phyloP scores from a whole-genome alignment of 2,329 filamentous ascomycete genomes.

The Cercospora sesami region DNA sequence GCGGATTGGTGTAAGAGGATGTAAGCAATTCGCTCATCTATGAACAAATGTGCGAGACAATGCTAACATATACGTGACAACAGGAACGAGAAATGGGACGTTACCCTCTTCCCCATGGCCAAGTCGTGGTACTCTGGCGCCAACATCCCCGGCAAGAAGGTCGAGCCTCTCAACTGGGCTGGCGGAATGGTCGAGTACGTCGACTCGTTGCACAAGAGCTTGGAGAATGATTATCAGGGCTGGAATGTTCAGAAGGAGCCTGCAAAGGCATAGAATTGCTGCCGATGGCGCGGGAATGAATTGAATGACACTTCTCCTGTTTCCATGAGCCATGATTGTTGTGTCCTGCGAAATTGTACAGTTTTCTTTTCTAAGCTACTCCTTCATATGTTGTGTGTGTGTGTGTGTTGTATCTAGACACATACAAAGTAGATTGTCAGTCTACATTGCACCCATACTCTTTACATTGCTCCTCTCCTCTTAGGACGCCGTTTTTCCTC shows the following conservation, averaged over 20 bases:
- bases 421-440: no score
- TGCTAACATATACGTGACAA: slow-evolving; percentile 18
- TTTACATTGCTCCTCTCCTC: no score
- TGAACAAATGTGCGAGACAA: no score
- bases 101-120: slow-evolving; percentile 35
- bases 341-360: not conserved
- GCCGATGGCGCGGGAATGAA: not conserved
- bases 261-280: slow-evolving; percentile 11
- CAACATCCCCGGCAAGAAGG: slow-evolving; percentile 49
- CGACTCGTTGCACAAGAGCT: slow-evolving; percentile 30
- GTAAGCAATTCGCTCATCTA: no score
- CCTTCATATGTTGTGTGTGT: no score
- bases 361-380: no score
- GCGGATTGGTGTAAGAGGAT: slow-evolving; percentile 42
- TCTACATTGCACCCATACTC: no score
- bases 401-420: no score
- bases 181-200: slow-evolving; percentile 43
- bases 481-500: no score
- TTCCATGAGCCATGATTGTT: no score
- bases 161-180: slow-evolving; percentile 49
- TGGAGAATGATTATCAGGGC: slow-evolving; percentile 37
- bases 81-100: slow-evolving; percentile 35
- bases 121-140: slow-evolving; percentile 42
- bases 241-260: slow-evolving; percentile 29
- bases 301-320: not conserved